Evolutionary conservation across 768 basidiomycete species (phyloP), one percentile per base, ranked within the genome.

Genomic region (Naganishia friedmannii): DNA sequence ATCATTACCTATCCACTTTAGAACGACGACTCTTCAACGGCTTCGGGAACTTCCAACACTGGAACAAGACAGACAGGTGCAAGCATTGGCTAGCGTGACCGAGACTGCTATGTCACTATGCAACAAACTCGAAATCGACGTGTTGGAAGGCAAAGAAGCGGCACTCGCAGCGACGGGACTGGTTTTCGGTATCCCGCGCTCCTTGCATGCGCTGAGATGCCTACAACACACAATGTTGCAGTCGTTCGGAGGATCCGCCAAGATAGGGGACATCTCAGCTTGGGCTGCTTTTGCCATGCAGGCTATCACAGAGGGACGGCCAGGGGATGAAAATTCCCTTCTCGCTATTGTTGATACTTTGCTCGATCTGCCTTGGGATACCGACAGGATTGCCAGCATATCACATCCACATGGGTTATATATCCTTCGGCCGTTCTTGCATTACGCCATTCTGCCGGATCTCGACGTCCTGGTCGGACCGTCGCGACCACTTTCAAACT

Each of bases 311-410:
- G 21, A 23, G 29, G 67, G 54, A 28, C 82, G 87, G 15, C 90
- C 89, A 0, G 92, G 92, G 15, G 90, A 94, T 72, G 93, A 94
- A 77, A 85, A 85, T 0, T 76, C 82, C 42, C 88, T 86, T 0
- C 28, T 77, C 77, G 28, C 81, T 86, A 66, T 80, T 10, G 60
- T 79, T 15, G 77, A 81, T 65, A 42, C 65, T 1, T 45, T 81
- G 3, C 73, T 81, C 39, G 72, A 71, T 51, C 53, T 55, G 29
- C 65, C 29, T 28, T 60, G 31, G 67, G 8, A 37, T 15, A 28
- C 23, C 28, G 45, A 55, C 4, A 37, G 66, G 8, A 29, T 73
- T 26, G n/a, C 57, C 8, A 31, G 32, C 6, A 60, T 77, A 23
- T 48, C 39, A 0, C 78, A 81, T 66, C 53, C 69, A 31, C 77